Evolutionary conservation across 2,329 filamentous ascomycete species (phyloP).

Genomic region (Sporothrix curviconia): DNA sequence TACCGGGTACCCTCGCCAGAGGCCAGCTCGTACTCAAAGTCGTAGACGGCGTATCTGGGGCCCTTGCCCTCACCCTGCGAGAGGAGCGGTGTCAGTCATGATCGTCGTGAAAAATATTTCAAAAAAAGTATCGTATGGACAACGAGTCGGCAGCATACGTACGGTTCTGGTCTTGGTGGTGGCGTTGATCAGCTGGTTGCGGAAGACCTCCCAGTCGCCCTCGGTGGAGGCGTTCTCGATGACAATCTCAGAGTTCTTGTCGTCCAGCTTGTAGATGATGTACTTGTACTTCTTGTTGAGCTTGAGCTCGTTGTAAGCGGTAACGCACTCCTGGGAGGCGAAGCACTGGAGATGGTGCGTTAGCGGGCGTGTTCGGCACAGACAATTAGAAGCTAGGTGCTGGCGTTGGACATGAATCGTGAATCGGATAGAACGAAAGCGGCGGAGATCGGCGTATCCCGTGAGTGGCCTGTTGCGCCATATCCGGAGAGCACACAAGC

Average conservation of each 20-base stretch:
- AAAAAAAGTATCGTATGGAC: constrained; percentile 3
- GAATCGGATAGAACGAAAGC: too few species aligned
- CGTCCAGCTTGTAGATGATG: constrained; percentile 82
- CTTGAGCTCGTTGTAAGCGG: constrained; percentile 74
- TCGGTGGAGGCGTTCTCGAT: constrained; percentile 66
- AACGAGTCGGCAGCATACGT: constrained; percentile 25
- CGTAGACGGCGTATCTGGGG: constrained; percentile 75
- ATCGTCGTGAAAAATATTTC: not conserved
- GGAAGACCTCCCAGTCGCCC: constrained; percentile 65
- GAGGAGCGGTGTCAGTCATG: not conserved
- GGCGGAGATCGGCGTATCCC: not conserved
- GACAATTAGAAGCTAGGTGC: too few species aligned
- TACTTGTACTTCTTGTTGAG: constrained; percentile 75
- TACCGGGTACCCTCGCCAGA: constrained; percentile 68
- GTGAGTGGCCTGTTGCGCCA: too few species aligned
- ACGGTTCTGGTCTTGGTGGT: constrained; percentile 66
- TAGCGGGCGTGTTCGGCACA: too few species aligned
- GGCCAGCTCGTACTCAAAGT: constrained; percentile 70
- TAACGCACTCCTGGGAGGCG: constrained; percentile 62
- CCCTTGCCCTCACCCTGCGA: constrained; percentile 56
- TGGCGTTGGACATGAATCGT: too few species aligned
- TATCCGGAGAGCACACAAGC: too few species aligned
- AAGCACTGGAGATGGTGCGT: constrained; percentile 49
- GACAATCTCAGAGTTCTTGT: constrained; percentile 75
- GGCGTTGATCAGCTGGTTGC: constrained; percentile 67